Percentiles rank a stretch among this genome's conserved stretches.
Conservation (phyloP, 495 filamentous ascomycete species). For the Lepraria neglecta region DNA sequence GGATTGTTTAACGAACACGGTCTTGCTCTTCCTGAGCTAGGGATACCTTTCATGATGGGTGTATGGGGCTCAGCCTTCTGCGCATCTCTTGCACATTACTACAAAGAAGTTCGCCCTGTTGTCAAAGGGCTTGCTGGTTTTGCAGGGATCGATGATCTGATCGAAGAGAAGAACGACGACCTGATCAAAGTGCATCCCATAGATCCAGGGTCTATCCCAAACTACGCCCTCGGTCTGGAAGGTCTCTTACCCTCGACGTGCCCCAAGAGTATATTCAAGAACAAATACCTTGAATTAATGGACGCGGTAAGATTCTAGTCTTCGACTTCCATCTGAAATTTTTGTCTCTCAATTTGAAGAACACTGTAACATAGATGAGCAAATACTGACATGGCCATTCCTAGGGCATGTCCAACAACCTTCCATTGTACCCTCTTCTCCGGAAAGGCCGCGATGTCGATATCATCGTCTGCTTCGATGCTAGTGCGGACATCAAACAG, state of each 20-base stretch:
- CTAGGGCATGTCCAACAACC: slow-evolving; percentile 88
- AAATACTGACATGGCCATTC: neutral
- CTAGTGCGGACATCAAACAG: slow-evolving; percentile 72
- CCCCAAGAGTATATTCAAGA: slow-evolving; percentile 64
- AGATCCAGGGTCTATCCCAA: slow-evolving; percentile 80
- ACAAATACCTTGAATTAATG: slow-evolving; percentile 76
- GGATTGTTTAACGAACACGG: slow-evolving; percentile 49
- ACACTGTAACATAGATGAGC: neutral
- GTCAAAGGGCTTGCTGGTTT: slow-evolving; percentile 69
- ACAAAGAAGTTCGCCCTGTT: slow-evolving; percentile 80
- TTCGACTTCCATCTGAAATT: neutral
- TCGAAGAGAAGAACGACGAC: slow-evolving; percentile 74
- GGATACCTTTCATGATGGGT: slow-evolving; percentile 75
- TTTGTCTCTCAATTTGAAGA: neutral
- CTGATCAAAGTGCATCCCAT: slow-evolving; percentile 87
- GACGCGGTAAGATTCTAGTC: slow-evolving; percentile 50
- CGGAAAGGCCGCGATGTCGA: slow-evolving; percentile 83
- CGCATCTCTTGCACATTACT: slow-evolving; percentile 90
- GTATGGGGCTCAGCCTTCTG: slow-evolving; percentile 96
- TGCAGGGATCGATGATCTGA: slow-evolving; percentile 71
- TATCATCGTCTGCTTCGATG: slow-evolving; percentile 84
- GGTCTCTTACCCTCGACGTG: slow-evolving; percentile 63
- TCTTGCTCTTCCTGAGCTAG: slow-evolving; percentile 68
- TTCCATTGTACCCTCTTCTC: slow-evolving; percentile 90
- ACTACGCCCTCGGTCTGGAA: slow-evolving; percentile 76